A percentile compares a stretch with the other conserved stretches of the same genome.
phyloP scores from a whole-genome alignment of 1,139 yeast species.

The Zygotorulaspora mrakii region DNA sequence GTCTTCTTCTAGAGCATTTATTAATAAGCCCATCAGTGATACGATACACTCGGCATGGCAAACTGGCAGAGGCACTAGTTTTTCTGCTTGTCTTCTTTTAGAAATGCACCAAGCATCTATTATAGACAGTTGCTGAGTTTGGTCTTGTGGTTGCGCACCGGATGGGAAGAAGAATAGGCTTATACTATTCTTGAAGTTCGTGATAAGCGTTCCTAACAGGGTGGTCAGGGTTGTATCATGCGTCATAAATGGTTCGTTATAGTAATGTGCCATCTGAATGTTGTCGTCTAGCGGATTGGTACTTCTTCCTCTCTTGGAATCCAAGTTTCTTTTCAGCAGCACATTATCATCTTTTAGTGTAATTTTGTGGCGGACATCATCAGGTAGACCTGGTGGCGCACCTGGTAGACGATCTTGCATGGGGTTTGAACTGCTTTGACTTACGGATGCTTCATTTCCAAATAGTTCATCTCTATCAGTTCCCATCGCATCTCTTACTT shows the following conservation, averaged over 20 bases:
- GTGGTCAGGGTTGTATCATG: conserved; percentile 27
- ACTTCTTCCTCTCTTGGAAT: conserved; percentile 4
- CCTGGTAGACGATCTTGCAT: conserved; percentile 14
- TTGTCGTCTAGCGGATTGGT: conserved; percentile 2
- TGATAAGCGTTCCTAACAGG: conserved; percentile 17
- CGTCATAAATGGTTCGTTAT: conserved; percentile 30
- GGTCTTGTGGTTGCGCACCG: conserved; percentile 10
- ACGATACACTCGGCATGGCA: conserved; percentile 65
- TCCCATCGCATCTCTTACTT: conserved; percentile 5
- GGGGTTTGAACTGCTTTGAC: conserved; percentile 17
- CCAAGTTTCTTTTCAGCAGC: conserved; percentile 16
- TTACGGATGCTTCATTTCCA: conserved; percentile 26
- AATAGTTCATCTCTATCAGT: conserved; percentile 22
- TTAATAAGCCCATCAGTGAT: conserved; percentile 46
- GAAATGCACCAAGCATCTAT: conserved; percentile 34
- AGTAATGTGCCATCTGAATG: conserved; percentile 16
- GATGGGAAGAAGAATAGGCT: conserved; percentile 30
- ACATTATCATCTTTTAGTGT: conserved; percentile 26
- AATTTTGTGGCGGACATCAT: conserved; percentile 21
- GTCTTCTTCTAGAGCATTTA: conserved; percentile 64
- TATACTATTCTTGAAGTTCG: conserved; percentile 14
- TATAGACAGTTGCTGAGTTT: conserved; percentile 18
- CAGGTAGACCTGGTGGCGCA: conserved; percentile 13
- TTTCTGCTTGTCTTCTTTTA: conserved; percentile 45
- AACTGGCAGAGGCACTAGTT: conserved; percentile 55